Evolutionary conservation across 108 stramenopile genomes (phyloP).

Genomic region (Epipyxis sp.): DNA sequence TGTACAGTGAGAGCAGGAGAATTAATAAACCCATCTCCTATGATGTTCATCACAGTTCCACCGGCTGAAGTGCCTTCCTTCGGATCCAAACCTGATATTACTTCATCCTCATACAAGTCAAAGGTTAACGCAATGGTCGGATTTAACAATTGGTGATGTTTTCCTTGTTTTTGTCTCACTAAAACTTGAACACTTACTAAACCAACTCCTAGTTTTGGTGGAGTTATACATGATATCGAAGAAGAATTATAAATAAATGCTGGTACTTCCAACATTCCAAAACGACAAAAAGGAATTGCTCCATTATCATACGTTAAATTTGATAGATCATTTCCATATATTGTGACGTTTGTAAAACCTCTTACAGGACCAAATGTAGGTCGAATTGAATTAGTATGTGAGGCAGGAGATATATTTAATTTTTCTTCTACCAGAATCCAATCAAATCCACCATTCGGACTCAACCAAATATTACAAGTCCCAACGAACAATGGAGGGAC

Average conservation of each 20-base stretch:
- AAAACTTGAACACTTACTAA: not conserved
- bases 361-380: not conserved
- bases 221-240: not conserved
- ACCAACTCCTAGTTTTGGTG: conserved; percentile 7
- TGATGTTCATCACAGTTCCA: not conserved
- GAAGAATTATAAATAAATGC: not conserved
- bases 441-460: not conserved
- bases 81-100: not conserved
- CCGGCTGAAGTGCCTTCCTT: conserved; percentile 23
- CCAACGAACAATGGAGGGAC: not conserved
- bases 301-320: not conserved
- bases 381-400: not conserved
- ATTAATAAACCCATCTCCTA: not conserved
- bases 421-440: not conserved
- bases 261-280: not conserved
- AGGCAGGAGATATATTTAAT: not conserved
- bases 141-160: not conserved
- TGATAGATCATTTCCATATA: not conserved
- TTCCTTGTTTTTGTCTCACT: not conserved
- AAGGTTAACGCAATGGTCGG: not conserved
- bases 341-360: not conserved
- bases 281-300: conserved; percentile 7
- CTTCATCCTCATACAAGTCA: not conserved
- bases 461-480: not conserved
- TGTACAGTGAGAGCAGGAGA: not conserved